Conservation (phyloP, 441 rosid genomes). For the Biscutella laevigata region DNA sequence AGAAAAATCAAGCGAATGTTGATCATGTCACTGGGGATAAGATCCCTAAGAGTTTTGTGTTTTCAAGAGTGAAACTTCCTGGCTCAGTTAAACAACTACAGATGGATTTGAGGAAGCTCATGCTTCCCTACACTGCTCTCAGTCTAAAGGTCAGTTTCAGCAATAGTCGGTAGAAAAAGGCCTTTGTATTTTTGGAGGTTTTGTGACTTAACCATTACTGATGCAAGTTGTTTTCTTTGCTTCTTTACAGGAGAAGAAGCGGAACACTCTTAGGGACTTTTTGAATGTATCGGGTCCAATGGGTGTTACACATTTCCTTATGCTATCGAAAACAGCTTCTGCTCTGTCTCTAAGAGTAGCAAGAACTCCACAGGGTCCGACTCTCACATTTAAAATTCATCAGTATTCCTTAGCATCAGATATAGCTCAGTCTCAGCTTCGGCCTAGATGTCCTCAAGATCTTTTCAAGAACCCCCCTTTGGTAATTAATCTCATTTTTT, state of each 20-base stretch:
- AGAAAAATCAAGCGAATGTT: slow-evolving; percentile 43
- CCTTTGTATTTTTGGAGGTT: too few species aligned
- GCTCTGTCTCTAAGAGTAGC: slow-evolving; percentile 67
- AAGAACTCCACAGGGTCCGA: slow-evolving; percentile 73
- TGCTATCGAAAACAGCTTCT: slow-evolving; percentile 59
- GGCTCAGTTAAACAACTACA: slow-evolving; percentile 64
- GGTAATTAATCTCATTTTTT: slow-evolving; percentile 32
- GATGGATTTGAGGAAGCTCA: slow-evolving; percentile 79
- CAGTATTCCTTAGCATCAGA: slow-evolving; percentile 67
- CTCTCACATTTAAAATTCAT: slow-evolving; percentile 68
- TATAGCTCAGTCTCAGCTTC: slow-evolving; percentile 71
- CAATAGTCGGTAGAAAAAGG: too few species aligned
- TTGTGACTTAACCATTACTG: slow-evolving; percentile 2
- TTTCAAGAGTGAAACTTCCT: slow-evolving; percentile 79
- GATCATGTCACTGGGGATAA: slow-evolving; percentile 79
- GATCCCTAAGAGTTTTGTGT: slow-evolving; percentile 80
- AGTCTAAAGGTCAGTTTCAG: slow-evolving; percentile 61
- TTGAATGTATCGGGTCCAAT: slow-evolving; percentile 88
- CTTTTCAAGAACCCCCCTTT: slow-evolving; percentile 79
- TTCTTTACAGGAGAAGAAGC: slow-evolving; percentile 66
- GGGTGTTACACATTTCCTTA: slow-evolving; percentile 92
- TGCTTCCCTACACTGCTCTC: slow-evolving; percentile 94
- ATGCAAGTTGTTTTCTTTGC: neutral
- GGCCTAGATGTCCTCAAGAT: slow-evolving; percentile 85
- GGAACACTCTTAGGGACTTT: slow-evolving; percentile 71